Evolutionary conservation across 116 monocot species (phyloP), one percentile per base, ranked within the genome.

Genomic region (Trichopus zeylanicus): DNA sequence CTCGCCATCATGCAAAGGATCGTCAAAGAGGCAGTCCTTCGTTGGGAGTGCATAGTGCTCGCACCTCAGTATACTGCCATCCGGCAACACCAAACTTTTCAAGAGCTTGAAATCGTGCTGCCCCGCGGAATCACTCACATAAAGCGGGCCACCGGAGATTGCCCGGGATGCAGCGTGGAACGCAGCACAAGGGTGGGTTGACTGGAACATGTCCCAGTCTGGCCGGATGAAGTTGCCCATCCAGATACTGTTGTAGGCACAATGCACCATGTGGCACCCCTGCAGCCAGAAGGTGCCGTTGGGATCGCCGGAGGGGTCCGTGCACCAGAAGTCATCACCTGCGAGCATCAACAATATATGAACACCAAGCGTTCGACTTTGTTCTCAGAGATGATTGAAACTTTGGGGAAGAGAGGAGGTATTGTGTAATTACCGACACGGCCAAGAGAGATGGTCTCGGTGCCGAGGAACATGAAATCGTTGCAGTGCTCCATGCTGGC

Each of bases 141-240:
- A 93, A 48, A 93, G 67, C 0, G 93, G 88, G 0, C 93, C 93
- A 26, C 93, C 88, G 13, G 93, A 93, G 63, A 93, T 78, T 39
- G 88, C 82, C 4, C 93, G 68, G 10, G 88, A 93, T 22, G 93
- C 88, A 25, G 88, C 88, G 27, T 93, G 93, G 85, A 88, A 88
- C 8, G 70, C 59, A 6, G 88, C 88, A 46, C 93, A 93, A 21
- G 85, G 82, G 59, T 93, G 88, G 4, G 74, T 82, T 25, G 93
- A 85, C 60, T 93, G 88, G 80, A 88, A 93, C 93, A 93, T 93
- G 80, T 93, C 88, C 93, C 93, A 93, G 39, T 93, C 93, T 0
- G 93, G 93, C 26, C 73, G 93, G 67, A 93, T 88, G 88, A 93
- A 85, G 67, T 73, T 77, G 26, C 79, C 85, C 79, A 93, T 88